Evolutionary conservation across 768 basidiomycete species (phyloP).

Genomic region (Clavaria fumosa): DNA sequence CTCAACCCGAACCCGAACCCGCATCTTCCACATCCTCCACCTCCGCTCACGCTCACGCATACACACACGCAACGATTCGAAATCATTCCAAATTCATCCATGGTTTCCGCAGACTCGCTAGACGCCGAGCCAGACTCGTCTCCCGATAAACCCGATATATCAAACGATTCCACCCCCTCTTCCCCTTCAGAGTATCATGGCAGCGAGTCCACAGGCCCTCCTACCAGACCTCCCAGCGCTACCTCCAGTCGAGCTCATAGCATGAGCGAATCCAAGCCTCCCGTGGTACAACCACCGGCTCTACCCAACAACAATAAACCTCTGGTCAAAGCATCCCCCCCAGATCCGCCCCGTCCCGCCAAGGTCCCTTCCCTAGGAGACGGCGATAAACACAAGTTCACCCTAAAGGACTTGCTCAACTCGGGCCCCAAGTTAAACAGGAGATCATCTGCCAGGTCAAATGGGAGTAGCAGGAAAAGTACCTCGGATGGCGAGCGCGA

Average conservation of each 20-base stretch:
- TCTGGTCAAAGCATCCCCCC: slow-evolving; percentile 4
- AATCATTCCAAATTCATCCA: too few species aligned
- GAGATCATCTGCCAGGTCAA: slow-evolving; percentile 54
- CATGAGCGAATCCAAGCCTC: neutral
- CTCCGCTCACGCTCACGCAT: too few species aligned
- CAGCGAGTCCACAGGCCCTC: slow-evolving; percentile 30
- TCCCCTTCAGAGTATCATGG: slow-evolving; percentile 44
- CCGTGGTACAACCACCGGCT: too few species aligned
- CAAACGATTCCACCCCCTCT: slow-evolving; percentile 16
- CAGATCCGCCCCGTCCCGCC: slow-evolving; percentile 14
- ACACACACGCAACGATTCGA: too few species aligned
- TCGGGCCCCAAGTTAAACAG: slow-evolving; percentile 62
- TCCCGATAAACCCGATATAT: too few species aligned
- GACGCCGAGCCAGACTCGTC: too few species aligned
- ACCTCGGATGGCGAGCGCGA: slow-evolving; percentile 40
- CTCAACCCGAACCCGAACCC: too few species aligned
- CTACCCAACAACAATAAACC: too few species aligned
- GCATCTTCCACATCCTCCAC: too few species aligned
- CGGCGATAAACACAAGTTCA: slow-evolving; percentile 56
- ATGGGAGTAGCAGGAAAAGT: slow-evolving; percentile 44
- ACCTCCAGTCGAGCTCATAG: slow-evolving; percentile 37
- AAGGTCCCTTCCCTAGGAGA: slow-evolving; percentile 33
- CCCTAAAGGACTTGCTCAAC: slow-evolving; percentile 64
- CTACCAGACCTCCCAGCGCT: slow-evolving; percentile 34
- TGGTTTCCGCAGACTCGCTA: too few species aligned